A percentile compares a stretch with the other conserved stretches of the same genome.
Evolutionary conservation across 2,329 filamentous ascomycete species (phyloP).

Genomic region (Paecilomyces niveus): DNA sequence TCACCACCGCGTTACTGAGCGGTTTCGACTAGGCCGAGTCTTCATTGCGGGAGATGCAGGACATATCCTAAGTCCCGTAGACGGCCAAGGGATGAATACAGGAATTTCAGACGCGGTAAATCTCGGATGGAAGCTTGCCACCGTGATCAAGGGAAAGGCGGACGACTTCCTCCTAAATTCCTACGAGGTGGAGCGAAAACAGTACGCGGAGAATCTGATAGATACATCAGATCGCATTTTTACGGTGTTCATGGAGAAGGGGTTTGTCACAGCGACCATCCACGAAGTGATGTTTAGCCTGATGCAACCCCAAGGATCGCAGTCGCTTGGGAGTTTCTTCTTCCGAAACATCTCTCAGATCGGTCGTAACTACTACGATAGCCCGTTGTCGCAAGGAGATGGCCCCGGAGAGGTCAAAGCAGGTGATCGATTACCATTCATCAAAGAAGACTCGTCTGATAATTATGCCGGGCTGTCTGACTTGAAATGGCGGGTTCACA

Average conservation of each 20-base stretch:
- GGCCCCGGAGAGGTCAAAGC: not conserved
- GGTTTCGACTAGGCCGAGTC: conserved; percentile 42
- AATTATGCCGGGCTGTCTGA: not conserved
- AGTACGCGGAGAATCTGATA: not conserved
- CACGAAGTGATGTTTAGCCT: not conserved
- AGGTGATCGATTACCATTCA: not conserved
- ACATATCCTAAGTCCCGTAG: conserved; percentile 50
- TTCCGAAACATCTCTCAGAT: not conserved
- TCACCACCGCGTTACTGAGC: conserved; percentile 36
- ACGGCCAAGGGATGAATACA: conserved; percentile 54
- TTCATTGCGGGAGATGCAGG: conserved; percentile 53
- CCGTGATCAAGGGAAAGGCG: not conserved
- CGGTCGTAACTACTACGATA: not conserved
- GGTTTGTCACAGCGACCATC: not conserved
- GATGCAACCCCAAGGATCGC: not conserved
- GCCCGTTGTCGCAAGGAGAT: not conserved
- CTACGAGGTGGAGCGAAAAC: not conserved
- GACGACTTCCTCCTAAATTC: not conserved
- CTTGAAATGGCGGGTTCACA: not conserved
- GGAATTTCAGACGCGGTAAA: conserved; percentile 50
- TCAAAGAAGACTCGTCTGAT: not conserved
- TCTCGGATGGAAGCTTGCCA: conserved; percentile 43
- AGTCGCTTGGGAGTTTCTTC: not conserved
- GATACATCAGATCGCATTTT: not conserved
- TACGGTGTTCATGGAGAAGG: not conserved